These are phyloP conservation scores for Myotisia sp. DNA, from an alignment of 2,329 filamentous ascomycete genomes.

Conservation along the genomic window DNA sequence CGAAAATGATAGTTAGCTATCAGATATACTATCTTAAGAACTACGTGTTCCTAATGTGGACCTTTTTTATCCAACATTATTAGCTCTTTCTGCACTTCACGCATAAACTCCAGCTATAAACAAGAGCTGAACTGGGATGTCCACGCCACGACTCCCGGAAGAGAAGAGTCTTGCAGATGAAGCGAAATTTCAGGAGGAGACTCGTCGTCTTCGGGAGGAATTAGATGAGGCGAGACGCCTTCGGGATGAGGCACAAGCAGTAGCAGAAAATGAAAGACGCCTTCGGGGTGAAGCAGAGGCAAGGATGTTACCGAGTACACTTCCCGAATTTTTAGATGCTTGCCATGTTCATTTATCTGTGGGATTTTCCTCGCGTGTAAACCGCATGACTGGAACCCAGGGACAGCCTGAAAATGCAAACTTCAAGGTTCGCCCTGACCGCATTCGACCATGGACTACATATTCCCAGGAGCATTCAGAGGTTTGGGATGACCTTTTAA, in stretches of 20 bases:
- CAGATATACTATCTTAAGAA: too few species aligned
- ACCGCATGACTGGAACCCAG: slow-evolving; percentile 1
- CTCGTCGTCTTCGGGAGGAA: neutral
- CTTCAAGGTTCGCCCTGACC: slow-evolving; percentile 10
- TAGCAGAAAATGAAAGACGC: too few species aligned
- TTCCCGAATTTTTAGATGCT: slow-evolving; percentile 11
- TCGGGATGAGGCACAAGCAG: neutral
- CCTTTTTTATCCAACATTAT: too few species aligned
- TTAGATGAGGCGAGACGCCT: neutral
- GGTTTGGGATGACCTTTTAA: slow-evolving; percentile 6
- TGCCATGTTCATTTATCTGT: slow-evolving; percentile 11
- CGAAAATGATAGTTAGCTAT: too few species aligned
- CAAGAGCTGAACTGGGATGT: too few species aligned
- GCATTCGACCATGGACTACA: slow-evolving; percentile 7
- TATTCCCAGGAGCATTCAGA: slow-evolving; percentile 7
- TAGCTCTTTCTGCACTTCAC: too few species aligned
- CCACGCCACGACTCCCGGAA: too few species aligned
- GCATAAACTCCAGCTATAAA: too few species aligned
- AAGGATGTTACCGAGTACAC: neutral
- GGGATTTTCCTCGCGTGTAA: slow-evolving; percentile 4
- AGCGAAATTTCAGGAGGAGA: too few species aligned
- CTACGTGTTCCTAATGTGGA: too few species aligned
- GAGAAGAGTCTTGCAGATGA: too few species aligned
- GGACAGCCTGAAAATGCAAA: slow-evolving; percentile 10
- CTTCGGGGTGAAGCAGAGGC: neutral